phyloP scores from a whole-genome alignment of 805 yeast species.

The Hanseniaspora pseudoguilliermondii region DNA sequence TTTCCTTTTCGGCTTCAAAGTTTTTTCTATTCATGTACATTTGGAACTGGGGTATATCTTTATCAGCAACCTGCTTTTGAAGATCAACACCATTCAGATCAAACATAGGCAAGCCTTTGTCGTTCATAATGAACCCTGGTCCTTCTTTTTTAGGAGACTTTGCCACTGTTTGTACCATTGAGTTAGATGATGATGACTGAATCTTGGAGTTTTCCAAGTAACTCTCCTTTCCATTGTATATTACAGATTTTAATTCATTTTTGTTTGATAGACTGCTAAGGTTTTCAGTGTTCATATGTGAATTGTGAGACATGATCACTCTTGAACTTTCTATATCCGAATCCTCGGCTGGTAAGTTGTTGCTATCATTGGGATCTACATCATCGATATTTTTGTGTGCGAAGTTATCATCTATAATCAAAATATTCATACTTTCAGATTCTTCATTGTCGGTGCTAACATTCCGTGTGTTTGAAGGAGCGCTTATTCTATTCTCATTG shows the following conservation, averaged over 20 bases:
- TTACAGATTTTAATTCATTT: constrained; percentile 2
- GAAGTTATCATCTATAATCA: neutral
- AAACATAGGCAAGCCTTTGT: neutral
- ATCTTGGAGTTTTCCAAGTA: neutral
- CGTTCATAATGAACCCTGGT: neutral
- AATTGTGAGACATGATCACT: neutral
- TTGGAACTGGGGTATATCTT: neutral
- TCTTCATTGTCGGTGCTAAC: neutral
- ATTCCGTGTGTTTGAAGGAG: neutral
- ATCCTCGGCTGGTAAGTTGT: constrained; percentile 3
- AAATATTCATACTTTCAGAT: neutral
- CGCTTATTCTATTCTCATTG: neutral
- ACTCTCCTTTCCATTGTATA: neutral
- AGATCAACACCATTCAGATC: neutral
- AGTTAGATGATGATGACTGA: neutral
- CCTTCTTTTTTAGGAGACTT: constrained; percentile 6
- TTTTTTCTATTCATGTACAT: neutral
- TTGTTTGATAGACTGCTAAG: neutral
- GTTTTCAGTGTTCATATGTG: neutral
- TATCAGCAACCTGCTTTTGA: neutral
- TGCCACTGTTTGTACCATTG: constrained; percentile 10
- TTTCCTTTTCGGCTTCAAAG: neutral
- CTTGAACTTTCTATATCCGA: neutral
- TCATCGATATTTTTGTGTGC: neutral
- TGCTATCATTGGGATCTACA: constrained; percentile 8